Evolutionary conservation across 768 basidiomycete species (phyloP), one percentile per base, ranked within the genome.

Genomic region (Pleurotus platypus): DNA sequence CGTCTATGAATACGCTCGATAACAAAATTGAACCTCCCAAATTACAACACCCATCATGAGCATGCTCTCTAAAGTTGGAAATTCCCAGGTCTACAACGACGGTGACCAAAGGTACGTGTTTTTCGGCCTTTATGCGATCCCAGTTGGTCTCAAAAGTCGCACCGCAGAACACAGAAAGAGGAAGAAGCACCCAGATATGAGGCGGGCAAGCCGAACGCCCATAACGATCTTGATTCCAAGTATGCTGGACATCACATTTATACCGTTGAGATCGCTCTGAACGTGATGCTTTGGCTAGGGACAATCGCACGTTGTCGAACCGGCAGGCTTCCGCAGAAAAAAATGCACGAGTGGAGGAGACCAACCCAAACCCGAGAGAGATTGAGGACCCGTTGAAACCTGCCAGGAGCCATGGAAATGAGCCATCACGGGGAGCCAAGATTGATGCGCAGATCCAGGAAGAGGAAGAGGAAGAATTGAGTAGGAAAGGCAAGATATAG

Each of bases 401-500:
- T 8, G 83, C 82, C 1, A 67, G 65, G n/a, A 64, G 72, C 13
- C 84, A 85, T 54, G 81, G 83, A 0, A 76, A 86, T 61, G 70
- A 84, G 59, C 84, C 85, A 0, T 83, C 82, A 0, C 69, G 75
- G 39, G 83, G 84, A 0, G 85, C 83, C 1, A 67, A 78, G 63
- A 74, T 83, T n/a, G 85, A 86, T 62, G 79, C 80, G 3, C 70
- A 84, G 60, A 68, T 86, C 16, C 73, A 79, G 69, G 63, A 63
- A 2, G 82, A 83, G 57, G 85, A 86, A 16, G 75, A 76, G 54
- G 78, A 80, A 61, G 51, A 64, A 38, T 59, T 85, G 57, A 72
- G 58, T 63, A 69, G 73, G 60, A 84, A 83, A 66, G 76, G 73
- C 3, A 61, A 55, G 43, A 48, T 37, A 35, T 60, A 35, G 8